phyloP scores from a whole-genome alignment of 2,329 filamentous ascomycete species.

The Cercospora zeina region DNA sequence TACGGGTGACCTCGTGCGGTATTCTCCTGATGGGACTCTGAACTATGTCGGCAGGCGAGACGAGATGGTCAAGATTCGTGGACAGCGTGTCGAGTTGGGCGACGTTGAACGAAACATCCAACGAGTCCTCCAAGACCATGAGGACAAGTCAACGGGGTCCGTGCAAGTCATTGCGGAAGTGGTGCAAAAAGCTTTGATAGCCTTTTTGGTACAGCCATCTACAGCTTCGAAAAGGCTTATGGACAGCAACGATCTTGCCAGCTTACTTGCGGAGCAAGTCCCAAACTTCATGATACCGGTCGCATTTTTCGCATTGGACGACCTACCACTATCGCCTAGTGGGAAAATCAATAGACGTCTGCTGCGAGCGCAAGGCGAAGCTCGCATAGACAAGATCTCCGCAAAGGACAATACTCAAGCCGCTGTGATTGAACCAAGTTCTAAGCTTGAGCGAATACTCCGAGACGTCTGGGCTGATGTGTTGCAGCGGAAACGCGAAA shows the following conservation, averaged over 20 bases:
- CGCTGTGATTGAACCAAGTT: not conserved
- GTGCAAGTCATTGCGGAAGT: not conserved
- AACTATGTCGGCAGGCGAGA: slow-evolving; percentile 68
- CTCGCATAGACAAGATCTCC: not conserved
- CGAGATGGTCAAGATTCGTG: slow-evolving; percentile 75
- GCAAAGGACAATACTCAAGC: not conserved
- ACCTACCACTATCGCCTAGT: slow-evolving; percentile 50
- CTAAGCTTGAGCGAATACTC: not conserved
- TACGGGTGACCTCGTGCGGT: slow-evolving; percentile 39
- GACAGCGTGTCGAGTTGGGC: slow-evolving; percentile 71
- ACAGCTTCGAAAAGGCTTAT: slow-evolving; percentile 17
- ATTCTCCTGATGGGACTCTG: slow-evolving; percentile 38
- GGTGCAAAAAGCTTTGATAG: not conserved
- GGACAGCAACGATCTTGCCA: not conserved
- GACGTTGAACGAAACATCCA: slow-evolving; percentile 57
- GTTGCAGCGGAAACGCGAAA: not conserved
- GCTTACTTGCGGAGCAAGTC: slow-evolving; percentile 15
- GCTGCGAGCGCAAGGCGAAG: slow-evolving; percentile 1
- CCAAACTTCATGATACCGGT: slow-evolving; percentile 46
- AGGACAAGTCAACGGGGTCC: not conserved
- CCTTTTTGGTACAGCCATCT: slow-evolving; percentile 2
- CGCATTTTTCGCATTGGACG: slow-evolving; percentile 48
- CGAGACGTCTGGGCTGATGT: slow-evolving; percentile 19
- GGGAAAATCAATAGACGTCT: slow-evolving; percentile 40
- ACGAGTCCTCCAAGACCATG: slow-evolving; percentile 6